Evolutionary conservation across 1,139 yeast species (phyloP).

Genomic region (Yamadazyma diospyri): DNA sequence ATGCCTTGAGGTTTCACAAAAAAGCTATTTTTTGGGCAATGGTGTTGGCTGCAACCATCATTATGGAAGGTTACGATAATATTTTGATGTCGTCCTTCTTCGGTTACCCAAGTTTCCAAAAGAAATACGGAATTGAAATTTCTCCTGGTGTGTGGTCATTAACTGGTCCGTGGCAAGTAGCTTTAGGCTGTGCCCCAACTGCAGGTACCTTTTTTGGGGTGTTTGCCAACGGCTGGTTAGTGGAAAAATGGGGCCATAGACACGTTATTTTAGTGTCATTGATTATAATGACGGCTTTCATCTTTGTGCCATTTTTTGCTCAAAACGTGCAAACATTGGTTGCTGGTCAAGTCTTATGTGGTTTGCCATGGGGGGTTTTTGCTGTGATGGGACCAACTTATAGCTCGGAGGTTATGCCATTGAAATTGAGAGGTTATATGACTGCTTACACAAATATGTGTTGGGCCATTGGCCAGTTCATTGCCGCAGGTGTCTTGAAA

Average conservation of each 20-base stretch:
- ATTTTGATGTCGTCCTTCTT: constrained; percentile 20
- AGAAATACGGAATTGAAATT: constrained; percentile 17
- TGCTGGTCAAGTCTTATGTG: constrained; percentile 23
- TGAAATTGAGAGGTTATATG: constrained; percentile 22
- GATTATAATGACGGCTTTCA: constrained; percentile 20
- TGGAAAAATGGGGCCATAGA: constrained; percentile 24
- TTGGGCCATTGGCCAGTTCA: constrained; percentile 31
- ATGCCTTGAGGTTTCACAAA: constrained; percentile 19
- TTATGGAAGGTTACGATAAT: constrained; percentile 28
- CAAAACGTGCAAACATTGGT: constrained; percentile 17
- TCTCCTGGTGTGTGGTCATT: constrained; percentile 18
- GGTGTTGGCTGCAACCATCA: constrained; percentile 21
- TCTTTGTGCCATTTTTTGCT: constrained; percentile 23
- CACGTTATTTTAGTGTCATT: constrained; percentile 19
- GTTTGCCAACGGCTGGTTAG: constrained; percentile 20
- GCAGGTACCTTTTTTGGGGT: constrained; percentile 24
- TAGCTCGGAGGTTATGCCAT: constrained; percentile 22
- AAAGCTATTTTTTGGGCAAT: constrained; percentile 23
- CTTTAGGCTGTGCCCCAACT: constrained; percentile 18
- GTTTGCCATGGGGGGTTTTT: constrained; percentile 26
- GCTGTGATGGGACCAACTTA: constrained; percentile 26
- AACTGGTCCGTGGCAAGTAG: constrained; percentile 22
- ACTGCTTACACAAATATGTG: constrained; percentile 28
- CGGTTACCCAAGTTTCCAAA: constrained; percentile 22
- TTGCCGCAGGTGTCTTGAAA: constrained; percentile 26